Conservation (phyloP, 2,329 filamentous ascomycete genomes). For the Aspergillus awamori region DNA sequence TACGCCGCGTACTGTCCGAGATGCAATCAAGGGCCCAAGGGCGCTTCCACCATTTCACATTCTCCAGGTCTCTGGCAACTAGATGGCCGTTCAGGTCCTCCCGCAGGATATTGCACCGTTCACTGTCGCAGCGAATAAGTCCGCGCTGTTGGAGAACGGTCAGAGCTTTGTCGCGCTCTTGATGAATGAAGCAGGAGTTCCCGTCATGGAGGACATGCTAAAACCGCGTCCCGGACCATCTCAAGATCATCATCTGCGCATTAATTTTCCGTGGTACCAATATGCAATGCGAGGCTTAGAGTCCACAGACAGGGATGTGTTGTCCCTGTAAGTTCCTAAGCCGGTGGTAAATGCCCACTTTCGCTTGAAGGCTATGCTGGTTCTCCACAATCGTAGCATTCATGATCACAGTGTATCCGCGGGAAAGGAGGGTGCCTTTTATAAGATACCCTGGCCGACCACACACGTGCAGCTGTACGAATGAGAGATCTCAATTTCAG, state of each 20-base stretch:
- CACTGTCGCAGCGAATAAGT: conserved; percentile 23
- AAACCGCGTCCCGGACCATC: conserved; percentile 18
- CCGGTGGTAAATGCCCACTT: conserved; percentile 28
- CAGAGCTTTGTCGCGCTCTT: conserved; percentile 21
- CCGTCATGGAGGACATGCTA: conserved; percentile 21
- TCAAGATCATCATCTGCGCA: conserved; percentile 25
- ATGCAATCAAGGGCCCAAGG: conserved; percentile 19
- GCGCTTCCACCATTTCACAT: conserved; percentile 27
- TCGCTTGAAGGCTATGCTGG: conserved; percentile 24
- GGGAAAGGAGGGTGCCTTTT: conserved; percentile 31
- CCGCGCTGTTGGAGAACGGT: conserved; percentile 19
- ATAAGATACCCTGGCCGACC: conserved; percentile 25
- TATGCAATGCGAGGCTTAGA: conserved; percentile 27
- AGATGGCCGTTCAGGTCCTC: conserved; percentile 19
- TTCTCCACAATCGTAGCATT: conserved; percentile 29
- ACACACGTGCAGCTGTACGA: conserved; percentile 23
- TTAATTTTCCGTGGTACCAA: conserved; percentile 31
- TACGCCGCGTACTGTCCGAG: conserved; percentile 17
- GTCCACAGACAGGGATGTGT: conserved; percentile 27
- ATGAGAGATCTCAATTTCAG: too few relatives aligned
- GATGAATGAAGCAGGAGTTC: conserved; percentile 18
- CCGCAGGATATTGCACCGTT: conserved; percentile 32
- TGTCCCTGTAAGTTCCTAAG: conserved; percentile 28
- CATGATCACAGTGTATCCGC: conserved; percentile 34
- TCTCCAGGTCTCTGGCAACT: conserved; percentile 32